Base-by-base conservation (phyloP, 2,329 filamentous ascomycete genomes). In the Pseudocercospora vitis region DNA sequence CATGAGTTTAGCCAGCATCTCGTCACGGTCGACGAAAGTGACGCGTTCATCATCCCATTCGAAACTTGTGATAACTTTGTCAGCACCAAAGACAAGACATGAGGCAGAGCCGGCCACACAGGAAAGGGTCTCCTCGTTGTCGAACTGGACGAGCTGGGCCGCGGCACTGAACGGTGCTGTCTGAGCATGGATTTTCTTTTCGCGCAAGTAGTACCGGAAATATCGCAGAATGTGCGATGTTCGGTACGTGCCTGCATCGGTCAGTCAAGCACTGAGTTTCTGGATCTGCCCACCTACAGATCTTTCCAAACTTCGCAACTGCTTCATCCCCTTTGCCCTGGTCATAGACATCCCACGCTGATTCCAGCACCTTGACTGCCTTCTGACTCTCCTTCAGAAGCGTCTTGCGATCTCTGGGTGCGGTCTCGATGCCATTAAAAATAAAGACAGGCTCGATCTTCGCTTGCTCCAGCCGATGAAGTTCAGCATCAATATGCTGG, bases 301-400 rank as follows among this genome's bases (percentile, higher is more conserved):
- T 87, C 68, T 86, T 86, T 58, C 91, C 91, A 74, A 97, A 97
- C n/a, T 87, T 86, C 53, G 81, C 77, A 5, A 97, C 92, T 12
- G 94, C 91, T 61, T 87, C 81, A 60, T 88, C 83, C 11, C 91
- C 89, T 64, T 89, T 80, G 50, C 89, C 85, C 59, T 86, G 82
- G 66, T 91, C 87, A 73, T 99, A 99, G 42, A 95, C 75, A 2
- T 83, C 81, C 92, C 94, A 99, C 3, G 92, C 94, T 53, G 86
- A 63, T n/a, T 67, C 61, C 26, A 71, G 62, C 18, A 60, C 59
- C 19, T 56, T 57, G 12, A 61, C 59, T 2, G 67, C 64, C 44
- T 60, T 62, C 28, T 58, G 57, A 23, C 53, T 55, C 19, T 70
- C 65, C 23, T 59, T 59, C 12, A 51, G 48, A 26, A 65, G 55